Percentiles rank a stretch among this genome's conserved stretches.
These are phyloP conservation scores for Favolaschia claudopus DNA, from an alignment of 768 basidiomycete genomes.

Conservation along the genomic window DNA sequence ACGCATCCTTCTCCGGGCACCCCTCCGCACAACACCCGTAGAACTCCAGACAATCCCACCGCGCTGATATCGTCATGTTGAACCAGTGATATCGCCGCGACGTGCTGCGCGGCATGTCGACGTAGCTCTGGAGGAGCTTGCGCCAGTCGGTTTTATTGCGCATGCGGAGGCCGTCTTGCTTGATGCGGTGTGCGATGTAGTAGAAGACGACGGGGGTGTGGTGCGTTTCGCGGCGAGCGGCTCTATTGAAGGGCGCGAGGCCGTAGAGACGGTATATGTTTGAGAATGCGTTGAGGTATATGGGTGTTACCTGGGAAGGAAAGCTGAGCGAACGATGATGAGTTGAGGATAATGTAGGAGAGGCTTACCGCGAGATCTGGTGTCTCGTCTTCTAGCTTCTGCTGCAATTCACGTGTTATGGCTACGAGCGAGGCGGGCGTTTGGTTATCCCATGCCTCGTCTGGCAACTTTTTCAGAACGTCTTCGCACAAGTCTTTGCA, in stretches of 20 bases:
- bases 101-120: conserved; percentile 27
- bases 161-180: conserved; percentile 22
- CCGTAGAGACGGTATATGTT: conserved; percentile 37
- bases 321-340: background rate
- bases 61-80: conserved; percentile 26
- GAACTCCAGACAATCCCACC: conserved; percentile 34
- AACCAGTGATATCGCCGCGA: conserved; percentile 30
- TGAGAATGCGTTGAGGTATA: conserved; percentile 31
- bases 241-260: conserved; percentile 32
- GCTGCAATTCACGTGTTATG: conserved; percentile 29
- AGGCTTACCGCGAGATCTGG: conserved; percentile 11
- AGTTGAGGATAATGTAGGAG: background rate
- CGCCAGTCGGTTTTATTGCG: conserved; percentile 26
- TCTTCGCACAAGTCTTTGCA: conserved; percentile 27
- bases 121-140: conserved; percentile 28
- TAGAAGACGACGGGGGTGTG: conserved; percentile 32
- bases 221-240: conserved; percentile 15
- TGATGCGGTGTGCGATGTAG: conserved; percentile 34
- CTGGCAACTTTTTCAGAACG: conserved; percentile 29
- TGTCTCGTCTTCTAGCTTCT: conserved; percentile 27
- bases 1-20: conserved; percentile 32
- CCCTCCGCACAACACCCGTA: conserved; percentile 30
- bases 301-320: conserved; percentile 27
- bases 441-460: conserved; percentile 34
- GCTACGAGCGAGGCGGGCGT: conserved; percentile 29